Conservation (phyloP, 768 basidiomycete species). For the Tylopilus felleus region DNA sequence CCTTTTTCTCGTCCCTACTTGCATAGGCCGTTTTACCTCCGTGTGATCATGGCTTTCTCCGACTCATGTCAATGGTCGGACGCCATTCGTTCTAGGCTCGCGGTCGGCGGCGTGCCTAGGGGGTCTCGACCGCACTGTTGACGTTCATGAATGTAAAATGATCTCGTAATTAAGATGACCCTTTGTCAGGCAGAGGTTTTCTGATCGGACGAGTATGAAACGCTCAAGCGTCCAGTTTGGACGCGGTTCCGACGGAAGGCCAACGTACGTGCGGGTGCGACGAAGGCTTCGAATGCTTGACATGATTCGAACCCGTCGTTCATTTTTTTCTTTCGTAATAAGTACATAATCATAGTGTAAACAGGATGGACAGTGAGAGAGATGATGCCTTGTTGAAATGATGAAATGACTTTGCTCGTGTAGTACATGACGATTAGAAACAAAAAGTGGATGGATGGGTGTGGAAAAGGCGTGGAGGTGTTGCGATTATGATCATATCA, state of each 20-base stretch:
- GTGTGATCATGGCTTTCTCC: slow-evolving; percentile 1
- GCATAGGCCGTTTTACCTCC: too few species aligned
- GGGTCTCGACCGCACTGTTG: too few species aligned
- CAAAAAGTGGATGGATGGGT: neutral
- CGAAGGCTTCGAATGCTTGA: too few species aligned
- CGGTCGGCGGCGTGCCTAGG: neutral
- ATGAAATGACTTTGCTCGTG: neutral
- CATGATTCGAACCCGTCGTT: neutral
- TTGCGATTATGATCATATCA: neutral
- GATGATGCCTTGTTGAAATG: neutral
- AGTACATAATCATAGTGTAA: neutral
- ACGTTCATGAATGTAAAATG: too few species aligned
- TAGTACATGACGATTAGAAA: neutral
- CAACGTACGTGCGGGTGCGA: neutral
- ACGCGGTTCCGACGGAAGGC: neutral
- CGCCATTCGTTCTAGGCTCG: neutral
- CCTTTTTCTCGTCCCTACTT: neutral
- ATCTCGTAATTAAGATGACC: too few species aligned
- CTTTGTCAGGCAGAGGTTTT: too few species aligned
- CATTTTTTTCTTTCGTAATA: neutral
- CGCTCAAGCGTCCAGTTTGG: too few species aligned
- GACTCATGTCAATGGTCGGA: neutral
- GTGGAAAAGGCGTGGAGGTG: neutral
- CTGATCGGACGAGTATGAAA: too few species aligned
- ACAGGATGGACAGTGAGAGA: neutral